Evolutionary conservation across 495 filamentous ascomycete genomes (phyloP), one percentile per base, ranked within the genome.

Genomic region (Paragyromitra xinjiangensis): DNA sequence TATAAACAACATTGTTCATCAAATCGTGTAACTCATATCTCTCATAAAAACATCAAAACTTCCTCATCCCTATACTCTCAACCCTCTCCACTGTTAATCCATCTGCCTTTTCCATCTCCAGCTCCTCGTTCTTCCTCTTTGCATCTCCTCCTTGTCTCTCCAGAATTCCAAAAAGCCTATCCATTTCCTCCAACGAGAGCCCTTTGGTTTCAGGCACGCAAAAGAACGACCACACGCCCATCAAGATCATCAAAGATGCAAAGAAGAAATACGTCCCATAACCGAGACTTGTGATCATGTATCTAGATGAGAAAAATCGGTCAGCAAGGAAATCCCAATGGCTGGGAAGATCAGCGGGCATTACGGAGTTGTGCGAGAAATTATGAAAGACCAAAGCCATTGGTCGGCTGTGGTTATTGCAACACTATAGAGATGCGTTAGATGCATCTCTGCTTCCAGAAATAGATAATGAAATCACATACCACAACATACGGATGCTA

Each of bases 221-320:
- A 75, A 88, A 87, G 66, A 82, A 87, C 42, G 92, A 88, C 79
- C 92, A 94, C 76, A 89, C 67, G 58, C 91, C 87, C 29, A 89
- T 90, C 12, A 88, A 77, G 12, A 92, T 85, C 90, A 92, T 92
- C 76, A 93, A 84, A 2, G 87, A 87, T 1, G 91, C 91, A 77
- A 94, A 94, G 86, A 93, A 92, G 83, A 93, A 92, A 84, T 92
- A 94, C 3, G 92, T 91, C 24, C 90, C 92, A 78, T 91, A 92
- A 40, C 85, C 86, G 87, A 93, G 91, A 48, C 84, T 85, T 50
- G 87, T 82, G 83, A 94, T 93, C 90, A 93, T 93, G 80, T 94
- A 79, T 39, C 74, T 77, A 24, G 16, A 42, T 8, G 42, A 40
- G 0, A 6, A 11, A 12, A 16, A 8, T 22, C 26, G 26, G 50